A percentile compares a stretch with the other conserved stretches of the same genome.
Evolutionary conservation across 1,284 basidiomycete species (phyloP).

Genomic region (Binderoboletus segoi): DNA sequence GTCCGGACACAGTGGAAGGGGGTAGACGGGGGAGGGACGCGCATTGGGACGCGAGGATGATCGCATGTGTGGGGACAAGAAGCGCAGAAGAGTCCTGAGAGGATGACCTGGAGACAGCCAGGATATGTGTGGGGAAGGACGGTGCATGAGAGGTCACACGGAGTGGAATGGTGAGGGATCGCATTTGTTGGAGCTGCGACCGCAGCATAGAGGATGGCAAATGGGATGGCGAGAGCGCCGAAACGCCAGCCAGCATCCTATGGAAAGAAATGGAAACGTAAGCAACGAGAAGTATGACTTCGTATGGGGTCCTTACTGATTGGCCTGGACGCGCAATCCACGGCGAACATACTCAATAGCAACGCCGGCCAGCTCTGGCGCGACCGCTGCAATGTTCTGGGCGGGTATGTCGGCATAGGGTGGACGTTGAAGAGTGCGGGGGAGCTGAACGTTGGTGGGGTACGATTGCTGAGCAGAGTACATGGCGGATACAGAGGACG

Average conservation of each 20-base stretch:
- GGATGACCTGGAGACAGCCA: constrained; percentile 51
- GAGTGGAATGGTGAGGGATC: constrained; percentile 47
- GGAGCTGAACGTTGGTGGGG: constrained; percentile 51
- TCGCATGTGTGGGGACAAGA: constrained; percentile 57
- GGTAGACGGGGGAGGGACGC: constrained; percentile 58
- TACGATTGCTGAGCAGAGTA: constrained; percentile 34
- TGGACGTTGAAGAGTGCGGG: constrained; percentile 58
- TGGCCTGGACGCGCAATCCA: constrained; percentile 51
- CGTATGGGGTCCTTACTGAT: constrained; percentile 44
- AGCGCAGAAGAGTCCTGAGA: constrained; percentile 40
- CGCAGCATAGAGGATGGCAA: constrained; percentile 50
- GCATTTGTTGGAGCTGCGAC: constrained; percentile 48
- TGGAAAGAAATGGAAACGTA: neutral
- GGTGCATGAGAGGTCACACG: constrained; percentile 36
- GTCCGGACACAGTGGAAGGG: constrained; percentile 33
- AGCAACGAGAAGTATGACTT: constrained; percentile 6
- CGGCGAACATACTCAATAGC: constrained; percentile 63
- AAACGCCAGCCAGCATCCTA: constrained; percentile 56
- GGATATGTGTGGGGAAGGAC: constrained; percentile 57
- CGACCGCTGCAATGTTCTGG: constrained; percentile 52
- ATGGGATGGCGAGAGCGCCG: constrained; percentile 49
- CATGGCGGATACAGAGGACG: constrained; percentile 27
- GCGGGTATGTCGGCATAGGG: constrained; percentile 53
- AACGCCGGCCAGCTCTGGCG: constrained; percentile 58
- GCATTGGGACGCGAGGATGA: constrained; percentile 62